These are phyloP conservation scores for Talaromyces sp. DNA, from an alignment of 2,329 filamentous ascomycete genomes.

Conservation along the genomic window DNA sequence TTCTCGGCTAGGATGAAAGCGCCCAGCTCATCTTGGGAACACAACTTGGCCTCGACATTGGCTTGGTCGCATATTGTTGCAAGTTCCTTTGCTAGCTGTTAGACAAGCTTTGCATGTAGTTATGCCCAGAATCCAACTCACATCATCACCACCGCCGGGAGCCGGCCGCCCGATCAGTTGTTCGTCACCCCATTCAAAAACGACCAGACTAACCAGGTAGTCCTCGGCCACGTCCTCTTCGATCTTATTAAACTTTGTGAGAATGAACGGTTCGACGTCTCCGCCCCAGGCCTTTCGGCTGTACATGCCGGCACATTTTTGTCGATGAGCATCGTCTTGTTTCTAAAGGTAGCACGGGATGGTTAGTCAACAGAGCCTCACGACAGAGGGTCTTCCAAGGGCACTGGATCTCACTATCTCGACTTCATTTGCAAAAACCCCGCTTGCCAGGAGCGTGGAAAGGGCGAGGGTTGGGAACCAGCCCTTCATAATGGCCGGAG, in stretches of 20 bases:
- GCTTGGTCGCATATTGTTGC: slow-evolving; percentile 72
- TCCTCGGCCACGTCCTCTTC: slow-evolving; percentile 59
- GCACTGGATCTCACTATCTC: slow-evolving; percentile 34
- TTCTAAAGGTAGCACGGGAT: slow-evolving; percentile 50
- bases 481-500: slow-evolving; percentile 33
- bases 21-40: slow-evolving; percentile 72
- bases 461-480: slow-evolving; percentile 34
- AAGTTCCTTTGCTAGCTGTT: slow-evolving; percentile 41
- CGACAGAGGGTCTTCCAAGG: not conserved
- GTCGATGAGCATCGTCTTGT: slow-evolving; percentile 68
- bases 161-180: slow-evolving; percentile 68
- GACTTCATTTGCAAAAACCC: slow-evolving; percentile 42
- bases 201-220: slow-evolving; percentile 74
- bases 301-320: slow-evolving; percentile 93
- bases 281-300: slow-evolving; percentile 85
- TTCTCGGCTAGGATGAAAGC: slow-evolving; percentile 78
- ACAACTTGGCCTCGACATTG: slow-evolving; percentile 64
- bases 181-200: slow-evolving; percentile 93
- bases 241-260: slow-evolving; percentile 69
- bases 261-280: slow-evolving; percentile 80
- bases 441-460: slow-evolving; percentile 32
- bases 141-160: slow-evolving; percentile 50
- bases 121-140: slow-evolving; percentile 31
- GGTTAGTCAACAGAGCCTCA: not conserved
- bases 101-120: slow-evolving; percentile 21